A percentile compares a stretch with the other conserved stretches of the same genome.
Conservation (phyloP, 208 protist species). For the Naegleria fowleri region DNA sequence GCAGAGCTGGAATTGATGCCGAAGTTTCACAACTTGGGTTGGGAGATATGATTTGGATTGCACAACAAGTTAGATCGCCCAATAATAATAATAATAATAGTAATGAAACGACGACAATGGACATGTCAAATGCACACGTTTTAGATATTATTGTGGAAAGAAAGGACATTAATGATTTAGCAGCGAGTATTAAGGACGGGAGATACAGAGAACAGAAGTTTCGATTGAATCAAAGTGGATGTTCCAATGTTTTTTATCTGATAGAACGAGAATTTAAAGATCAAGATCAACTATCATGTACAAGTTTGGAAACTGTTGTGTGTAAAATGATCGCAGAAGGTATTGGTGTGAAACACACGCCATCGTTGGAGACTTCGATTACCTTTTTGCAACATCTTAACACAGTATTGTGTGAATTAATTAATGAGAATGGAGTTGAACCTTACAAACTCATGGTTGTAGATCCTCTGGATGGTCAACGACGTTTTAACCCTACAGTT, state of each 20-base stretch:
- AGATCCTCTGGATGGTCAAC: not conserved
- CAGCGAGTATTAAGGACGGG: slow-evolving; percentile 40
- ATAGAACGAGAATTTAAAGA: slow-evolving; percentile 33
- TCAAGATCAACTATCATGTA: not conserved
- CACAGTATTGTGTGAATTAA: not conserved
- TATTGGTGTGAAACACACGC: not conserved
- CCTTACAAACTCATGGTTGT: not conserved
- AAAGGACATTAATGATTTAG: slow-evolving; percentile 42
- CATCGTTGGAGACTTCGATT: not conserved
- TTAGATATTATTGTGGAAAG: slow-evolving; percentile 44
- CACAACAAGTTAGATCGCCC: too few species aligned
- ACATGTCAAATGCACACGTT: not conserved
- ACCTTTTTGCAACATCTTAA: not conserved
- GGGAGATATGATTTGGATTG: slow-evolving; percentile 45
- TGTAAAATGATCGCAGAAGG: not conserved
- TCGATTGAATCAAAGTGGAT: slow-evolving; percentile 34
- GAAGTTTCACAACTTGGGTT: slow-evolving; percentile 30
- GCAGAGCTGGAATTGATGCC: not conserved
- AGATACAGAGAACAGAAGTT: slow-evolving; percentile 50
- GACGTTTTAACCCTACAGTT: not conserved
- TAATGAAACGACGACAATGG: too few species aligned
- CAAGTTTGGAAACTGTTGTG: not conserved
- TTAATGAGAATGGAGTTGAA: not conserved
- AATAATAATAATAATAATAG: not conserved
- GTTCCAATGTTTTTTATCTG: slow-evolving; percentile 40